A percentile compares a stretch with the other conserved stretches of the same genome.
These are phyloP conservation scores for Cystobasidium slooffiae DNA, from an alignment of 1,284 basidiomycete species.

Conservation along the genomic window DNA sequence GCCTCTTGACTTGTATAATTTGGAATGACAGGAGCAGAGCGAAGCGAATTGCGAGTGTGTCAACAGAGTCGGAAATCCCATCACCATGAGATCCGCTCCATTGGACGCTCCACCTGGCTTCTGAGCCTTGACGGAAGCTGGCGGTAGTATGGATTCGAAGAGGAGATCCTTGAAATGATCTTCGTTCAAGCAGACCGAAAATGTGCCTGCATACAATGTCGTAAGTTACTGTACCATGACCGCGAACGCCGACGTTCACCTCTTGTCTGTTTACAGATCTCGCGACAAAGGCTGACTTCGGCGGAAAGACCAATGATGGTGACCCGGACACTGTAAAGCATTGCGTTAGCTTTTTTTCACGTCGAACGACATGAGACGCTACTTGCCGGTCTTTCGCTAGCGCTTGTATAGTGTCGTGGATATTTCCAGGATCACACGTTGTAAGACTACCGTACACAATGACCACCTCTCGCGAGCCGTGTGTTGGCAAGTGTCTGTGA, in stretches of 20 bases:
- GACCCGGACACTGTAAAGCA: slow-evolving; percentile 73
- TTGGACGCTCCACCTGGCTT: slow-evolving; percentile 25
- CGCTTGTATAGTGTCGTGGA: slow-evolving; percentile 84
- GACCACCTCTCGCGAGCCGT: slow-evolving; percentile 92
- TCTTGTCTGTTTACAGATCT: slow-evolving; percentile 84
- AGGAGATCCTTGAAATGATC: slow-evolving; percentile 93
- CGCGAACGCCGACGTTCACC: slow-evolving; percentile 60
- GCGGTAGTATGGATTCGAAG: slow-evolving; percentile 94
- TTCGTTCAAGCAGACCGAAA: slow-evolving; percentile 95
- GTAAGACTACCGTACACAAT: slow-evolving; percentile 93
- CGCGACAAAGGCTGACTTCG: slow-evolving; percentile 95
- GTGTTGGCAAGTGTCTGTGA: slow-evolving; percentile 84
- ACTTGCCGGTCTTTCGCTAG: slow-evolving; percentile 66
- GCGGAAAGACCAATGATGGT: slow-evolving; percentile 90
- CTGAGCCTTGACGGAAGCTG: slow-evolving; percentile 63
- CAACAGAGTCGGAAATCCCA: slow-evolving; percentile 85
- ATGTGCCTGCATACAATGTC: slow-evolving; percentile 66
- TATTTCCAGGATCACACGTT: slow-evolving; percentile 94
- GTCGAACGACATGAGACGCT: not conserved
- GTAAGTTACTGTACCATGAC: not conserved
- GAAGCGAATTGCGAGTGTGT: slow-evolving; percentile 75
- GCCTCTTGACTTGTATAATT: slow-evolving; percentile 77
- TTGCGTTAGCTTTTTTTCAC: not conserved
- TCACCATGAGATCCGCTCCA: slow-evolving; percentile 83
- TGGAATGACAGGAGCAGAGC: slow-evolving; percentile 90